Percentiles rank a stretch among this genome's conserved stretches.
Conservation (phyloP, 306 rosid species). For the Hippophae rhamnoides region DNA sequence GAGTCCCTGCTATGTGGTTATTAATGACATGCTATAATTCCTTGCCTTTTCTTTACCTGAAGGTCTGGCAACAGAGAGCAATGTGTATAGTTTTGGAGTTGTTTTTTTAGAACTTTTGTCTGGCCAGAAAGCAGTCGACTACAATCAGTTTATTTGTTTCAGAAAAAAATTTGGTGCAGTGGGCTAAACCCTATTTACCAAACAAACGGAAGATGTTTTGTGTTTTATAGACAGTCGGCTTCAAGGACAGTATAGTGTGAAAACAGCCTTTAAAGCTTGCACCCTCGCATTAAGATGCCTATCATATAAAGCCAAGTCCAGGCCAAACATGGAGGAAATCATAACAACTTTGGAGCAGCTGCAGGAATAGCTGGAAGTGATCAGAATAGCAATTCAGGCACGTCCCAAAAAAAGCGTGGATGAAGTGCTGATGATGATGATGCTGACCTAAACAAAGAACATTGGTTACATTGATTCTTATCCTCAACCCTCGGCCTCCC, state of each 20-base stretch:
- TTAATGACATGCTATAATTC: not conserved
- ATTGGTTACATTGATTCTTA: slow-evolving; percentile 17
- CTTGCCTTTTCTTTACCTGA: slow-evolving; percentile 6
- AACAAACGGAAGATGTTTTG: slow-evolving; percentile 40
- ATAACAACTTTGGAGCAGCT: slow-evolving; percentile 31
- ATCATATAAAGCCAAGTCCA: slow-evolving; percentile 32
- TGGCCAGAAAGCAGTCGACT: slow-evolving; percentile 43
- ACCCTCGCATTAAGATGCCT: slow-evolving; percentile 33
- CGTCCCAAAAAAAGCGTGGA: slow-evolving; percentile 32
- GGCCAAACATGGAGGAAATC: slow-evolving; percentile 35
- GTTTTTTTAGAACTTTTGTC: slow-evolving; percentile 39
- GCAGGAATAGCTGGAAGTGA: slow-evolving; percentile 14
- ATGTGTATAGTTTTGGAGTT: slow-evolving; percentile 42
- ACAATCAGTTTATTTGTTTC: slow-evolving; percentile 29
- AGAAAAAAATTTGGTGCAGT: slow-evolving; percentile 38
- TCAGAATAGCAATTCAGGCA: not conserved
- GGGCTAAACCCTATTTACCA: slow-evolving; percentile 39
- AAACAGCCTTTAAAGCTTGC: slow-evolving; percentile 30
- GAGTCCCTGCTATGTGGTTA: not conserved
- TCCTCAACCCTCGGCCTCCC: slow-evolving; percentile 54
- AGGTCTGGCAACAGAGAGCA: slow-evolving; percentile 43
- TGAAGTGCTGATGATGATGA: slow-evolving; percentile 40
- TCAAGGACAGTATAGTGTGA: slow-evolving; percentile 36
- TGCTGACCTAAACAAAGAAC: slow-evolving; percentile 3
- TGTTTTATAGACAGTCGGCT: slow-evolving; percentile 29